These are phyloP conservation scores for Thielaviopsis ethacetica DNA, from an alignment of 2,329 filamentous ascomycete species.

Conservation along the genomic window DNA sequence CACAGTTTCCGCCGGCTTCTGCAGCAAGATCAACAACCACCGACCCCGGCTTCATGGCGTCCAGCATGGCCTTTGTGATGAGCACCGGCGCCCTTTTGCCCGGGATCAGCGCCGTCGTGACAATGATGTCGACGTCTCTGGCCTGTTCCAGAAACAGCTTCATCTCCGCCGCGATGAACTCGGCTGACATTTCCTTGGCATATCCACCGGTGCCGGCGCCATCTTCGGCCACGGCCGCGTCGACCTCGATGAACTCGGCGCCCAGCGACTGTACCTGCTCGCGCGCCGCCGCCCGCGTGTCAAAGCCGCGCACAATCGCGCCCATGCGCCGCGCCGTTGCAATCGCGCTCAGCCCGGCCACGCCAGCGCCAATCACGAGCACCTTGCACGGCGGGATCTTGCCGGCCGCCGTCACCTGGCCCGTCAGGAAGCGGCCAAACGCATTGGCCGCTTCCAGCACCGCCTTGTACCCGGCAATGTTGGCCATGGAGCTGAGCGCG, in stretches of 20 bases:
- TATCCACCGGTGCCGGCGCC: conserved; percentile 75
- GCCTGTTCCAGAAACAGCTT: conserved; percentile 80
- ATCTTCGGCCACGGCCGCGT: conserved; percentile 52
- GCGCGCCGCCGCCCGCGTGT: conserved; percentile 72
- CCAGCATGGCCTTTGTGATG: conserved; percentile 64
- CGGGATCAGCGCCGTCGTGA: conserved; percentile 83
- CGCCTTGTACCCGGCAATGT: conserved; percentile 86
- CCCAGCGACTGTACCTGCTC: conserved; percentile 85
- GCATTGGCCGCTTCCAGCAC: conserved; percentile 79
- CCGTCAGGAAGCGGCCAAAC: conserved; percentile 76
- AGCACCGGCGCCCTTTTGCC: conserved; percentile 69
- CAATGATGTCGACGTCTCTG: conserved; percentile 77
- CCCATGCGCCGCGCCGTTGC: conserved; percentile 73
- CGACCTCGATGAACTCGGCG: conserved; percentile 79
- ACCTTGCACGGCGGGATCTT: conserved; percentile 86
- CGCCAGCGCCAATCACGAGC: conserved; percentile 76
- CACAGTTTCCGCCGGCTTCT: conserved; percentile 78
- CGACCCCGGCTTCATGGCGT: conserved; percentile 78
- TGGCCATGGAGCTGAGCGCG: conserved; percentile 82
- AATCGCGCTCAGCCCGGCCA: conserved; percentile 77
- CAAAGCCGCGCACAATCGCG: conserved; percentile 78
- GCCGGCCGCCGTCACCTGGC: conserved; percentile 78
- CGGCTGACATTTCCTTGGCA: conserved; percentile 86
- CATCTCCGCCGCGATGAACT: conserved; percentile 87
- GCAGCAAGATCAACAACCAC: conserved; percentile 79